Evolutionary conservation across 2,329 filamentous ascomycete species (phyloP).

Genomic region (Chaetomiaceae sp.): DNA sequence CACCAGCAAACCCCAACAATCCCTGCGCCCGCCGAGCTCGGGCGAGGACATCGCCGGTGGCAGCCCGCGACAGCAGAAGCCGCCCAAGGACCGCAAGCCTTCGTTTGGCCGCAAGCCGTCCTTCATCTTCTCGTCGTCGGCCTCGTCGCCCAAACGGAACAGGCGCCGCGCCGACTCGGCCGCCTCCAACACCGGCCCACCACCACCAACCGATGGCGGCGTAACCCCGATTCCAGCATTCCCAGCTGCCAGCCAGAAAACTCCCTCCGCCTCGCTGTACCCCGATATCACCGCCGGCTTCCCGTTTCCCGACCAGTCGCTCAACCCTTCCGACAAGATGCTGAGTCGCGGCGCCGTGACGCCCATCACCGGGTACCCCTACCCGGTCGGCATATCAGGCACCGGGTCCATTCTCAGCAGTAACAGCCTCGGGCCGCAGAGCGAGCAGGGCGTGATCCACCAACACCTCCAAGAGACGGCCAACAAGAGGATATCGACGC

Average conservation of each 20-base stretch:
- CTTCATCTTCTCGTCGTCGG: constrained; percentile 42
- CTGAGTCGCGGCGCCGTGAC: constrained; percentile 39
- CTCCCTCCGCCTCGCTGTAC: constrained; percentile 8
- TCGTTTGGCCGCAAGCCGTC: constrained; percentile 45
- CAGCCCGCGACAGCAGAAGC: not conserved
- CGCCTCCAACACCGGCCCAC: constrained; percentile 30
- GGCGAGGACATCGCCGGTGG: constrained; percentile 27
- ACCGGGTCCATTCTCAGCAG: constrained; percentile 20
- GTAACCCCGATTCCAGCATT: not conserved
- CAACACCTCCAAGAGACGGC: constrained; percentile 76
- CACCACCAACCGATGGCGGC: constrained; percentile 23
- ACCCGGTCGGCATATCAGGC: constrained; percentile 28
- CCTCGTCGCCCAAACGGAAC: constrained; percentile 29
- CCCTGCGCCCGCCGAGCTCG: constrained; percentile 36
- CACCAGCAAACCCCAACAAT: constrained; percentile 28
- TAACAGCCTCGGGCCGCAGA: constrained; percentile 34
- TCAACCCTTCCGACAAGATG: constrained; percentile 39
- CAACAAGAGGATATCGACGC: constrained; percentile 86
- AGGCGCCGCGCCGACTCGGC: constrained; percentile 41
- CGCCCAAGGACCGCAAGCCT: constrained; percentile 16
- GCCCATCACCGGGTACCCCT: constrained; percentile 28
- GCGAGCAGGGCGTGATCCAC: constrained; percentile 47
- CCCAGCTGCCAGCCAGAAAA: constrained; percentile 2
- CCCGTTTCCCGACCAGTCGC: constrained; percentile 43
- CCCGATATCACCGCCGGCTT: constrained; percentile 40